Base-by-base conservation (phyloP, 805 yeast genomes). In the Komagataella phaffii region DNA sequence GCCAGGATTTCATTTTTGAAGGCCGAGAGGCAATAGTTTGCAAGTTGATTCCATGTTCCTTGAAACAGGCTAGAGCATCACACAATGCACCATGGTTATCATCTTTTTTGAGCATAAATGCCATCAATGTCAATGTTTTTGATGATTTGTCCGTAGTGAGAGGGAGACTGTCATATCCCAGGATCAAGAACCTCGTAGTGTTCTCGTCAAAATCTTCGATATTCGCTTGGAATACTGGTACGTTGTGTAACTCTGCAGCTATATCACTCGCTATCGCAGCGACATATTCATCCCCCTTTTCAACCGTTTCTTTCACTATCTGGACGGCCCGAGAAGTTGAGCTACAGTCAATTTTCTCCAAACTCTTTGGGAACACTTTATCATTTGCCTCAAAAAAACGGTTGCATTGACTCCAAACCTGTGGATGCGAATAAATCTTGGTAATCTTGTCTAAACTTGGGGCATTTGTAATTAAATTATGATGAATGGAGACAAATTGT, bases 331-430 rank as follows among this genome's bases (percentile, higher is more conserved):
- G 78, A 0, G 96, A 84, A 0, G 98, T 91, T 0, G 96, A 88
- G 1, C 76, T 72, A 2, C 83, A 73, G 64, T 89, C 96, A 17
- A 85, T 71, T 54, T 67, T 73, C 50, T 73, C 74, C 40, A 76
- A 58, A n/a, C 57, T 69, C 19, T 64, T 58, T 14, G 68, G 65
- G 44, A 69, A 64, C 48, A 60, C 61, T 12, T 62, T 52, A 45
- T 61, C 53, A 17, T 69, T 61, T 48, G 57, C 50, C 36, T 55
- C 50, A 21, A 21, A 45, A 69, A 86, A 93, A 19, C 69, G 63
- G 2, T 75, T 69, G 49, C 87, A 83, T 63, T 91, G 99, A 7
- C 96, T 95, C 99, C 99, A 91, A 0, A 90, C 99, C 64, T 91
- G 99, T 1, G 99, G 97, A 66, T 91, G 99, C 3, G 96, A 86